These are phyloP conservation scores for Mucor ambiguus DNA, from an alignment of 371 early-diverging fungal species.

Conservation along the genomic window DNA sequence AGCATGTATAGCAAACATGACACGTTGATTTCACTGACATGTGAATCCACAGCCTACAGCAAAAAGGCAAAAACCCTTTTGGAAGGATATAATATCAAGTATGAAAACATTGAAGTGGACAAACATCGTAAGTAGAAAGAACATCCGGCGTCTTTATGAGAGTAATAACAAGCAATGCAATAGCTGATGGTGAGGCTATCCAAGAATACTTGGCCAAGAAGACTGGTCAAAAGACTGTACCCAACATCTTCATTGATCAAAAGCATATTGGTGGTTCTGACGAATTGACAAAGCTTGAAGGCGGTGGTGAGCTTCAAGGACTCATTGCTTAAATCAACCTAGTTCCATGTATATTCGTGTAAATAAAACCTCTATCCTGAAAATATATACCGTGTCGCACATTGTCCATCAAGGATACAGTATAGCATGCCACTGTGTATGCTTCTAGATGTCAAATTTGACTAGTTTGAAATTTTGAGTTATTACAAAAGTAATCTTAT, in stretches of 20 bases:
- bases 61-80: neutral
- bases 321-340: neutral
- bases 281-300: neutral
- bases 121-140: neutral
- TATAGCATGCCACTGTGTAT: too few relatives aligned
- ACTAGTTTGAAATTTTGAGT: too few relatives aligned
- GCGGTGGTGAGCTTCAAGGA: neutral
- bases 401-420: too few relatives aligned
- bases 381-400: too few relatives aligned
- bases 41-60: neutral
- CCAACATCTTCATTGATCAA: conserved; percentile 84
- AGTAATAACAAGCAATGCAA: neutral
- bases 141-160: neutral
- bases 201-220: conserved; percentile 64
- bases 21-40: neutral
- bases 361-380: neutral
- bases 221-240: conserved; percentile 69
- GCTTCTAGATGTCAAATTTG: too few relatives aligned
- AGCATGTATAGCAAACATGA: neutral
- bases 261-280: conserved; percentile 75
- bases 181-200: conserved; percentile 64
- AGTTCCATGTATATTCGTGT: neutral
- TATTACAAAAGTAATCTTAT: too few relatives aligned
- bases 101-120: neutral
- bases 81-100: conserved; percentile 2